phyloP scores from a whole-genome alignment of 495 filamentous ascomycete species.

The Aspergillus olivimuriae region DNA sequence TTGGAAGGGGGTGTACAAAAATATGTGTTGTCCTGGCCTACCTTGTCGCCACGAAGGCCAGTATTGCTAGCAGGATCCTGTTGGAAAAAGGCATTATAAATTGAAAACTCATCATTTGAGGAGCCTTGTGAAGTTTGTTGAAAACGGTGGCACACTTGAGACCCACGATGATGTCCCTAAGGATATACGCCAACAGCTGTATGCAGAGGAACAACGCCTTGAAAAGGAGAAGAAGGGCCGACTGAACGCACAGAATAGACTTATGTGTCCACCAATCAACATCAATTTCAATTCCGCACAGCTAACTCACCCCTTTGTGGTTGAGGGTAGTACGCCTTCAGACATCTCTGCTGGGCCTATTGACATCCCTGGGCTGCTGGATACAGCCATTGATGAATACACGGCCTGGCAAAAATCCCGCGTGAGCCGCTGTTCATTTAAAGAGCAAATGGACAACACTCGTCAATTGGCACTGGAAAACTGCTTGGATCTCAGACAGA shows the following conservation, averaged over 20 bases:
- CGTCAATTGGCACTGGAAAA: slow-evolving; percentile 17
- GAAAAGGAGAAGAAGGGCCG: slow-evolving; percentile 15
- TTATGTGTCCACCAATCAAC: too few relatives aligned
- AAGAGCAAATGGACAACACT: slow-evolving; percentile 14
- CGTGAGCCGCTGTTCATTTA: slow-evolving; percentile 12
- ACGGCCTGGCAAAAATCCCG: slow-evolving; percentile 15
- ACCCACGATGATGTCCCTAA: slow-evolving; percentile 23
- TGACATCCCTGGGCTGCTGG: slow-evolving; percentile 5
- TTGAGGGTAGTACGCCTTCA: slow-evolving; percentile 1
- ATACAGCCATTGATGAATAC: slow-evolving; percentile 12
- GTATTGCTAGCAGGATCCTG: slow-evolving; percentile 26
- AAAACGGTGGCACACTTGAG: slow-evolving; percentile 13
- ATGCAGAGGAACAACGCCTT: slow-evolving; percentile 17
- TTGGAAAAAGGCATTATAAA: slow-evolving; percentile 25
- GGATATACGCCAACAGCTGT: slow-evolving; percentile 21
- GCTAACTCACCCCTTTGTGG: slow-evolving; percentile 1
- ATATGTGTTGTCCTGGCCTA: slow-evolving; percentile 21
- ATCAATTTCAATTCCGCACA: slow-evolving; percentile 5
- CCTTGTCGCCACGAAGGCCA: slow-evolving; percentile 16
- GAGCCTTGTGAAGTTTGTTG: slow-evolving; percentile 17
- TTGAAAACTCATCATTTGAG: slow-evolving; percentile 20
- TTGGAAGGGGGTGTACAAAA: slow-evolving; percentile 23
- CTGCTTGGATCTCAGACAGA: slow-evolving; percentile 20
- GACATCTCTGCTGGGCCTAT: background rate
- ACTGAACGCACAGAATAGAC: slow-evolving; percentile 1